phyloP scores from a whole-genome alignment of 176 grass and related monocot genomes.

The Ensete ventricosum region DNA sequence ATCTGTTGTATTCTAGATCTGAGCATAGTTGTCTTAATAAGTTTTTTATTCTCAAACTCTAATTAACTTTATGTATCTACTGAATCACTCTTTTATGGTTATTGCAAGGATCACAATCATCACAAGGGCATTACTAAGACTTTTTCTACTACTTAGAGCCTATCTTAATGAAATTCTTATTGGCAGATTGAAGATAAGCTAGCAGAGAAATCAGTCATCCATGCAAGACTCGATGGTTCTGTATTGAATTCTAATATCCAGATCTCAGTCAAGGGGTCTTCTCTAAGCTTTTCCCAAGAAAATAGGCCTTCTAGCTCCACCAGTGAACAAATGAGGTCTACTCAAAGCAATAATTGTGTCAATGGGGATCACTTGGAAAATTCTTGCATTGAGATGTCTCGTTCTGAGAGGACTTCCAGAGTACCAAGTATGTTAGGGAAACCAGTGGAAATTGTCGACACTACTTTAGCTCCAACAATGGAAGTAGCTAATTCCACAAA shows the following conservation, averaged over 20 bases:
- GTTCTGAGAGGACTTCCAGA: conserved; percentile 23
- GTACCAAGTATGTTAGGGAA: conserved; percentile 36
- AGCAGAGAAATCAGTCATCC: conserved; percentile 14
- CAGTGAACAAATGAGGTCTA: not conserved
- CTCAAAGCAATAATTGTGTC: conserved; percentile 7
- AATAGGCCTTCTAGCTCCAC: not conserved
- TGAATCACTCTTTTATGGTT: too few species aligned
- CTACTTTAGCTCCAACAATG: conserved; percentile 5
- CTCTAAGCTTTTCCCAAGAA: not conserved
- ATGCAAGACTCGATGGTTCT: conserved; percentile 4
- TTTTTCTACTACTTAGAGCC: not conserved
- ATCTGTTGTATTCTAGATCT: too few species aligned
- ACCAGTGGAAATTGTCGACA: conserved; percentile 19
- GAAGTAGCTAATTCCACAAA: conserved; percentile 31
- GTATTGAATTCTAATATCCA: conserved; percentile 3
- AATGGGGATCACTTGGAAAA: conserved; percentile 7
- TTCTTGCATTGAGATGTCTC: conserved; percentile 24
- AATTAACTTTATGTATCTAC: too few species aligned
- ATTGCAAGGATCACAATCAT: not conserved
- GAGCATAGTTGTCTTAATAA: too few species aligned
- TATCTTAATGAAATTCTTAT: not conserved
- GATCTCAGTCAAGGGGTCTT: conserved; percentile 10
- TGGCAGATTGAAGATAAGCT: conserved; percentile 24
- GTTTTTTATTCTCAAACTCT: too few species aligned
- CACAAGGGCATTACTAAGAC: not conserved